Evolutionary conservation across 129 eudicot species (phyloP).

Genomic region (Escallonia rubra): DNA sequence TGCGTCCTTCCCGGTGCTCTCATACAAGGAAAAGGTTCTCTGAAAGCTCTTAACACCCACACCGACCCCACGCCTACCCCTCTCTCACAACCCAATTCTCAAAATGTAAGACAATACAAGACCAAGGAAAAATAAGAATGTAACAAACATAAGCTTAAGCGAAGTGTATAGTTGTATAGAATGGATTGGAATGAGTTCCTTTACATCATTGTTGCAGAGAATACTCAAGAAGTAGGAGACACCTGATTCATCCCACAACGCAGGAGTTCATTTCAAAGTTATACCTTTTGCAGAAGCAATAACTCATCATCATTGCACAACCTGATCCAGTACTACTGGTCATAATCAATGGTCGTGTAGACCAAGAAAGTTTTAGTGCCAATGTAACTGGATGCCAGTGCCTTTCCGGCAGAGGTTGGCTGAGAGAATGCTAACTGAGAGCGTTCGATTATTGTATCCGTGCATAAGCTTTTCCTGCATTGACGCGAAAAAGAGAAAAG

Average conservation of each 20-base stretch:
- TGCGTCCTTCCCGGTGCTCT: too few relatives aligned
- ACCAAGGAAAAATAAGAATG: too few relatives aligned
- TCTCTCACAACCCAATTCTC: too few relatives aligned
- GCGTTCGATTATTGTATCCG: constrained; percentile 31
- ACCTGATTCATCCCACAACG: neutral
- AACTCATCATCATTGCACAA: neutral
- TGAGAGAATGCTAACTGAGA: constrained; percentile 67
- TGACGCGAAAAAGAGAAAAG: neutral
- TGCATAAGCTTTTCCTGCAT: constrained; percentile 67
- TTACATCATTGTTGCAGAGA: too few relatives aligned
- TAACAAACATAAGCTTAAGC: too few relatives aligned
- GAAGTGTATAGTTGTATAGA: too few relatives aligned
- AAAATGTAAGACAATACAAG: too few relatives aligned
- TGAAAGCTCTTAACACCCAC: too few relatives aligned
- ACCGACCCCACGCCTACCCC: too few relatives aligned
- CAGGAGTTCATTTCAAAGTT: neutral
- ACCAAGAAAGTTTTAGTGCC: constrained; percentile 57
- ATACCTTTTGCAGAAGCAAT: neutral
- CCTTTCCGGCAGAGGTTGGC: constrained; percentile 75
- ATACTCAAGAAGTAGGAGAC: too few relatives aligned
- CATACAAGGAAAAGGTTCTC: too few relatives aligned
- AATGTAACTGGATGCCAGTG: constrained; percentile 59
- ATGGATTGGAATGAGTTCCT: too few relatives aligned
- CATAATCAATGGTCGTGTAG: constrained; percentile 42
- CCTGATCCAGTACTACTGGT: constrained; percentile 8